These are phyloP conservation scores for Gyromitra esculenta DNA, from an alignment of 2,329 filamentous ascomycete genomes.

Conservation along the genomic window DNA sequence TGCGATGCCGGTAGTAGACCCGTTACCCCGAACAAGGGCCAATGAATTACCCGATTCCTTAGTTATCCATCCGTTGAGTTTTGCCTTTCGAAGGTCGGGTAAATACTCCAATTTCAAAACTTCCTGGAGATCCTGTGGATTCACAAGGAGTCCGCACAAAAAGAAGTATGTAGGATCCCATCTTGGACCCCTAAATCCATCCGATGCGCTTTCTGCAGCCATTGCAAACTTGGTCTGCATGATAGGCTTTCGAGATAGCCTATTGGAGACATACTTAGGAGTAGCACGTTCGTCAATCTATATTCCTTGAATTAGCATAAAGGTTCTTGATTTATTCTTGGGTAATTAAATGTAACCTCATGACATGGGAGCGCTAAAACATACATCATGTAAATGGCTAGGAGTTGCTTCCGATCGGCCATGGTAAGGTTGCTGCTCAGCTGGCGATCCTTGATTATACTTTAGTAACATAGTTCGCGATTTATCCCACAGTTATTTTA, in stretches of 20 bases:
- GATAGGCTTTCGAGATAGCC: neutral
- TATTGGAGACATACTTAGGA: neutral
- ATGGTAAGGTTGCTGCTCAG: neutral
- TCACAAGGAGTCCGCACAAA: neutral
- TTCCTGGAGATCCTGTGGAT: neutral
- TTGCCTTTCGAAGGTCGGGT: neutral
- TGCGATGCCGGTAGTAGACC: neutral
- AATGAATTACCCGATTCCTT: neutral
- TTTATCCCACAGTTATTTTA: neutral
- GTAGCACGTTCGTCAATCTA: neutral
- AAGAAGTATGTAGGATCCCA: neutral
- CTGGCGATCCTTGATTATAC: too few species aligned
- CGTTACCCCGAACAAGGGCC: neutral
- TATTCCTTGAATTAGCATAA: neutral
- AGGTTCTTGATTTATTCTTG: neutral
- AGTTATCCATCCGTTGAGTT: neutral
- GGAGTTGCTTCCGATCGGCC: neutral
- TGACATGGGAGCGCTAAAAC: neutral
- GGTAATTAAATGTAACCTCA: too few species aligned
- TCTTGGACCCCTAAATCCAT: neutral
- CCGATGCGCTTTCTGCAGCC: neutral
- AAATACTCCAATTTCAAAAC: neutral
- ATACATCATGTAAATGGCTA: neutral
- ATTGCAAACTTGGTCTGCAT: slow-evolving; percentile 3
- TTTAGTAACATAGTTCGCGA: too few species aligned